These are phyloP conservation scores for Amesomyces nigricolor DNA, from an alignment of 2,329 filamentous ascomycete species.

Conservation along the genomic window DNA sequence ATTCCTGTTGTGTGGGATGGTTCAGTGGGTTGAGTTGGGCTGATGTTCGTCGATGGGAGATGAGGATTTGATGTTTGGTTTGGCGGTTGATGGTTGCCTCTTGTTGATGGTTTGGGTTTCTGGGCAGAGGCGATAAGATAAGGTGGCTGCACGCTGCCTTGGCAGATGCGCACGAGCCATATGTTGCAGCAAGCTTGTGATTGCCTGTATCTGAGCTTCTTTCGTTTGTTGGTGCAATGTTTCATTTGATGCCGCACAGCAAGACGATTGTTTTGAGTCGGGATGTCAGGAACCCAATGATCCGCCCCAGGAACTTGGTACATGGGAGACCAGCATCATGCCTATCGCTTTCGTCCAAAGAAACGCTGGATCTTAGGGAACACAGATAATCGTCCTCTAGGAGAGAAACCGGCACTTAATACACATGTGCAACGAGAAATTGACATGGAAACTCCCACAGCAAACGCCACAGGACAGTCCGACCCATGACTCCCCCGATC, in stretches of 20 bases:
- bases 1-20: neutral
- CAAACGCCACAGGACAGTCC: slow-evolving; percentile 8
- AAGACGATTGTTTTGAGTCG: neutral
- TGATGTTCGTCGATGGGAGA: neutral
- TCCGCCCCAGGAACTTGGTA: neutral
- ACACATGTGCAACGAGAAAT: slow-evolving; percentile 5
- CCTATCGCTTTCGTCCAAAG: neutral
- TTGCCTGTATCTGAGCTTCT: neutral
- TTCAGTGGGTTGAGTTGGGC: neutral
- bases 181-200: neutral
- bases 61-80: neutral
- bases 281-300: neutral
- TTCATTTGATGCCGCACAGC: neutral
- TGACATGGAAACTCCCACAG: slow-evolving; percentile 5
- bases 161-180: slow-evolving; percentile 3
- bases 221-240: neutral
- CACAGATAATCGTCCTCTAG: neutral
- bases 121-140: slow-evolving; percentile 2
- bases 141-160: neutral
- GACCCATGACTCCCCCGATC: slow-evolving; percentile 11
- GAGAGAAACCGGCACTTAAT: neutral
- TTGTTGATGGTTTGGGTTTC: neutral
- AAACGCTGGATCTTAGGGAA: neutral
- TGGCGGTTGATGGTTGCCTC: neutral
- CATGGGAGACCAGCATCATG: neutral